Percentiles rank a stretch among this genome's conserved stretches.
These are phyloP conservation scores for Pythium pectinolyticum DNA, from an alignment of 352 stramenopile species.

Conservation along the genomic window DNA sequence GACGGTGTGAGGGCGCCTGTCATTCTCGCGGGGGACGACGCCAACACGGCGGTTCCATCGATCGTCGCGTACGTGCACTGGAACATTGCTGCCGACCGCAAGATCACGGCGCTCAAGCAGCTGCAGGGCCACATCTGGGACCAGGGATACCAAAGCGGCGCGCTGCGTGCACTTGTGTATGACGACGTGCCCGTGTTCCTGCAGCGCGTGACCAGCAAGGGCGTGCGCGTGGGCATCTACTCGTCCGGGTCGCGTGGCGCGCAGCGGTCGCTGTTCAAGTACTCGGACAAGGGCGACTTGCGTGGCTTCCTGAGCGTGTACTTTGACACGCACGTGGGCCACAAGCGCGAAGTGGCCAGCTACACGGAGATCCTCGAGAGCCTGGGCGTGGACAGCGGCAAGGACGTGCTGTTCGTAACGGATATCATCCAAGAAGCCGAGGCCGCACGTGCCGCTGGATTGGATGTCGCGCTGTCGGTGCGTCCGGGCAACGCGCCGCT, in stretches of 20 bases:
- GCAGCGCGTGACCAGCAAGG: slow-evolving; percentile 64
- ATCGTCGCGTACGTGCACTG: slow-evolving; percentile 63
- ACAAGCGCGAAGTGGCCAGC: slow-evolving; percentile 71
- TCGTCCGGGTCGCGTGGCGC: slow-evolving; percentile 90
- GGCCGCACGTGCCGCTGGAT: slow-evolving; percentile 64
- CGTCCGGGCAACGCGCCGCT: slow-evolving; percentile 85
- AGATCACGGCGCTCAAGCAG: slow-evolving; percentile 87
- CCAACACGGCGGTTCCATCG: slow-evolving; percentile 35
- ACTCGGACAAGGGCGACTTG: slow-evolving; percentile 82
- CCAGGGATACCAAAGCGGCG: slow-evolving; percentile 82
- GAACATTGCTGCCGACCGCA: slow-evolving; percentile 77
- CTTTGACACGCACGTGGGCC: slow-evolving; percentile 84
- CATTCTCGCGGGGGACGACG: slow-evolving; percentile 21
- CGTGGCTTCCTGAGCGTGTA: slow-evolving; percentile 72
- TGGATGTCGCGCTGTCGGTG: slow-evolving; percentile 75
- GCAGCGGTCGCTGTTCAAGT: slow-evolving; percentile 86
- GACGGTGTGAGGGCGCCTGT: slow-evolving; percentile 34
- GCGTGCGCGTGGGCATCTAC: slow-evolving; percentile 91
- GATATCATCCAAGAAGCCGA: slow-evolving; percentile 86
- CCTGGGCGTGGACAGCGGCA: slow-evolving; percentile 72
- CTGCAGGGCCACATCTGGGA: slow-evolving; percentile 92
- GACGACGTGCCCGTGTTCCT: slow-evolving; percentile 89
- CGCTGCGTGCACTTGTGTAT: slow-evolving; percentile 90
- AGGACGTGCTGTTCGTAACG: slow-evolving; percentile 88
- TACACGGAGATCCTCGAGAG: slow-evolving; percentile 84